Conservation (phyloP, 306 rosid species). For the Ormosia emarginata region DNA sequence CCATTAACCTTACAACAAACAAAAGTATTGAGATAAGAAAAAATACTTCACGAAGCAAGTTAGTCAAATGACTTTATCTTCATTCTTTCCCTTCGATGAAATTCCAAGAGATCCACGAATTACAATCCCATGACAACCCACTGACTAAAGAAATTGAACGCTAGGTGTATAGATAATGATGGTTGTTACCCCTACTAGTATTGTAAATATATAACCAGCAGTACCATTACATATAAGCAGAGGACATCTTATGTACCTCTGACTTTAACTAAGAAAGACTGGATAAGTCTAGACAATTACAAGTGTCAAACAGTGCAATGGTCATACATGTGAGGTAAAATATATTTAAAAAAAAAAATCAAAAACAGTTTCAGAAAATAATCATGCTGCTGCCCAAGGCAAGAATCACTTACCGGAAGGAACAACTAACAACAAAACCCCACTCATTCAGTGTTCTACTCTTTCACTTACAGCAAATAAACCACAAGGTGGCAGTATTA, state of each 20-base stretch:
- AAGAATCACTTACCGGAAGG: background rate
- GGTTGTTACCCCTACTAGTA: background rate
- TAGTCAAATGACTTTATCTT: slow-evolving; percentile 1
- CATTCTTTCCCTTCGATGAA: background rate
- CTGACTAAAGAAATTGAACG: background rate
- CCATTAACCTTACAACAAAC: slow-evolving; percentile 65
- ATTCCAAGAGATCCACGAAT: background rate
- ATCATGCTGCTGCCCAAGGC: background rate
- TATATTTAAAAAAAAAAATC: background rate
- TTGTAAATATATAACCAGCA: background rate
- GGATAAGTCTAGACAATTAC: background rate
- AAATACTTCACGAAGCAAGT: background rate
- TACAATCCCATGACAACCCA: background rate
- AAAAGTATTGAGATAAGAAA: background rate
- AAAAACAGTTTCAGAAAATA: background rate
- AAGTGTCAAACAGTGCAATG: background rate
- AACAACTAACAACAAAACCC: background rate
- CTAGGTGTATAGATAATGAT: background rate
- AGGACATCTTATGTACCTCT: background rate
- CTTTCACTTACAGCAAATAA: background rate
- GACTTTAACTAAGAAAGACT: background rate
- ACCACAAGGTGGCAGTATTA: background rate
- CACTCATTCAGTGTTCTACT: background rate
- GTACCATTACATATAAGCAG: background rate
- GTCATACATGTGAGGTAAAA: background rate